Conservation (phyloP, 129 eudicot species). For the Flaveria sonorensis region DNA sequence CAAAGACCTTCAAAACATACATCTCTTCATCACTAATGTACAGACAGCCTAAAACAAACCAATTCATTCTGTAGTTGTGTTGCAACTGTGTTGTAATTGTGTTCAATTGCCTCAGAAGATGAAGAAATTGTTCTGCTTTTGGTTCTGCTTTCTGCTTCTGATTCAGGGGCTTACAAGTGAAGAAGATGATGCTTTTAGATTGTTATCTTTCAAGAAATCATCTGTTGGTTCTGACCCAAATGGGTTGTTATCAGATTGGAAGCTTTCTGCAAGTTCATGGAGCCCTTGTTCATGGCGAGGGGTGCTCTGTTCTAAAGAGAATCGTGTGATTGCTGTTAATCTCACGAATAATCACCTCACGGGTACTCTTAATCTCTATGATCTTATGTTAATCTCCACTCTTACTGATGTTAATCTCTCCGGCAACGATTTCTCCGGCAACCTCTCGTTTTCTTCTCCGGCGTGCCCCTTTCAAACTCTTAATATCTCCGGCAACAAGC, state of each 20-base stretch:
- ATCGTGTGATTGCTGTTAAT: constrained; percentile 43
- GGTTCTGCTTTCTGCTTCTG: constrained; percentile 31
- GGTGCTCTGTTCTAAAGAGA: constrained; percentile 49
- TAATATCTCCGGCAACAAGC: constrained; percentile 58
- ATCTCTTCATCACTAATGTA: constrained; percentile 11
- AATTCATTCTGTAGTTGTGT: neutral
- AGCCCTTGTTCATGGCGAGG: constrained; percentile 72
- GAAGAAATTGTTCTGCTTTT: neutral
- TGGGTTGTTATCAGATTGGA: constrained; percentile 55
- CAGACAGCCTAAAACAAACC: too few species aligned
- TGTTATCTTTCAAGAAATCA: constrained; percentile 58
- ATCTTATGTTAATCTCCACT: constrained; percentile 48
- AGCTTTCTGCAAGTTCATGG: constrained; percentile 39
- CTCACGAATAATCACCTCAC: constrained; percentile 47
- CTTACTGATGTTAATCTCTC: constrained; percentile 46
- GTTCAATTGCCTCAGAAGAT: constrained; percentile 28
- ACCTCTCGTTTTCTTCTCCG: constrained; percentile 49
- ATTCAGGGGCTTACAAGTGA: constrained; percentile 26
- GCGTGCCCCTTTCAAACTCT: constrained; percentile 54
- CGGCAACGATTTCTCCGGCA: constrained; percentile 72
- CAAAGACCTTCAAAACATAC: neutral
- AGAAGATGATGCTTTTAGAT: constrained; percentile 36
- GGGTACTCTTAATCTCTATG: constrained; percentile 59
- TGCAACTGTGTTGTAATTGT: constrained; percentile 17
- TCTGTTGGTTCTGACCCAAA: constrained; percentile 65